A percentile compares a stretch with the other conserved stretches of the same genome.
phyloP scores from a whole-genome alignment of 106 monocot genomes.

The Dioscorea zingiberensis region DNA sequence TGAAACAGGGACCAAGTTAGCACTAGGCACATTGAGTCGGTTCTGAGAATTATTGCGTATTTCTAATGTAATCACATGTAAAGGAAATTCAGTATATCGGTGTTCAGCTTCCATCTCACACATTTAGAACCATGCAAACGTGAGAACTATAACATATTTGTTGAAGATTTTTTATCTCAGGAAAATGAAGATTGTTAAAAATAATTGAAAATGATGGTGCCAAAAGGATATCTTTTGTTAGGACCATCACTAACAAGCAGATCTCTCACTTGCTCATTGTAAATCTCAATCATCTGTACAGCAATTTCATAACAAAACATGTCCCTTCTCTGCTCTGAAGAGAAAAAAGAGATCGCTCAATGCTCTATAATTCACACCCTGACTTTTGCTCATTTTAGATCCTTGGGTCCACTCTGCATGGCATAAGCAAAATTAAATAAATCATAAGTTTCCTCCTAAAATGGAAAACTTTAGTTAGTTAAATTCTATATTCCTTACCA shows the following conservation, averaged over 20 bases:
- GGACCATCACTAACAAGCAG: slow-evolving; percentile 80
- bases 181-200: no score
- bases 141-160: no score
- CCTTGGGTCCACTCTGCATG: slow-evolving; percentile 80
- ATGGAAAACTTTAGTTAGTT: no score
- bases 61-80: slow-evolving; percentile 69
- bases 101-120: no score
- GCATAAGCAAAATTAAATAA: not conserved
- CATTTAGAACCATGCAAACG: no score
- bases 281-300: slow-evolving; percentile 99
- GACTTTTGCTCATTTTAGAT: slow-evolving; percentile 47
- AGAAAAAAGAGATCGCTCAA: slow-evolving; percentile 77
- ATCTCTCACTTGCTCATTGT: slow-evolving; percentile 99
- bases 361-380: slow-evolving; percentile 93
- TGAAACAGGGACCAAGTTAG: slow-evolving; percentile 68
- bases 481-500: slow-evolving; percentile 72
- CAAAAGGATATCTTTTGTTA: slow-evolving; percentile 83
- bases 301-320: slow-evolving; percentile 72
- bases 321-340: slow-evolving; percentile 71
- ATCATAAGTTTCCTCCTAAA: not conserved
- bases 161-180: no score
- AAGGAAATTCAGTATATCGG: slow-evolving; percentile 53
- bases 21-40: slow-evolving; percentile 82
- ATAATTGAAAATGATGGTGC: not conserved
- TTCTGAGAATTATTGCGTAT: slow-evolving; percentile 83